Conservation (phyloP, 1,284 basidiomycete species). For the Microbotryum intermedium region DNA sequence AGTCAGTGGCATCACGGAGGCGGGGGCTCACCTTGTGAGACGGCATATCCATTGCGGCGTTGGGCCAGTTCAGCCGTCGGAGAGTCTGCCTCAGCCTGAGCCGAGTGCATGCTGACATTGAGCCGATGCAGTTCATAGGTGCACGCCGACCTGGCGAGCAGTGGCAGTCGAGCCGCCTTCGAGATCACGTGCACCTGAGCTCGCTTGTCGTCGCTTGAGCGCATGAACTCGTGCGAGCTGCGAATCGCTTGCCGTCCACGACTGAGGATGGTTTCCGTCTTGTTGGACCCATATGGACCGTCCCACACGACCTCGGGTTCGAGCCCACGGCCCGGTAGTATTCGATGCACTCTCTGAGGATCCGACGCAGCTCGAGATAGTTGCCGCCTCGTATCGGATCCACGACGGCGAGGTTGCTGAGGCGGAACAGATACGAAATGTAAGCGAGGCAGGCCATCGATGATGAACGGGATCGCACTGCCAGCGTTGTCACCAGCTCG, state of each 20-base stretch:
- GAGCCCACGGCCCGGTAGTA: background rate
- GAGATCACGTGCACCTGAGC: background rate
- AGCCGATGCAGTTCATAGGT: background rate
- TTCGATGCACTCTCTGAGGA: background rate
- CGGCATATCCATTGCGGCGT: background rate
- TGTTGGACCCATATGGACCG: constrained; percentile 14
- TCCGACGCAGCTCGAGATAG: background rate
- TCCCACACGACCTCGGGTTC: background rate
- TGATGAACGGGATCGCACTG: constrained; percentile 5
- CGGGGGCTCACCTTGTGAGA: background rate
- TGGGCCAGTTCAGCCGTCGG: background rate
- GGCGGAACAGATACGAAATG: background rate
- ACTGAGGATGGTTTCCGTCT: constrained; percentile 18
- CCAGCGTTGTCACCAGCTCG: too few relatives aligned
- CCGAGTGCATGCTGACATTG: background rate
- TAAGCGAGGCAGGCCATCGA: constrained; percentile 25
- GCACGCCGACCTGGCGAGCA: background rate
- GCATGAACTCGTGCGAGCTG: too few relatives aligned
- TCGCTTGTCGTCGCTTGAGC: background rate
- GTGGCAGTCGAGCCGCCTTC: background rate
- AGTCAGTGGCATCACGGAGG: too few relatives aligned
- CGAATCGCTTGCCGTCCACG: constrained; percentile 16
- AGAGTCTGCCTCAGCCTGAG: background rate
- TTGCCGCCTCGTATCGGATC: background rate
- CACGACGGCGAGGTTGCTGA: constrained; percentile 4